Evolutionary conservation across 768 basidiomycete species (phyloP).

Genomic region (Amanita thiersii): DNA sequence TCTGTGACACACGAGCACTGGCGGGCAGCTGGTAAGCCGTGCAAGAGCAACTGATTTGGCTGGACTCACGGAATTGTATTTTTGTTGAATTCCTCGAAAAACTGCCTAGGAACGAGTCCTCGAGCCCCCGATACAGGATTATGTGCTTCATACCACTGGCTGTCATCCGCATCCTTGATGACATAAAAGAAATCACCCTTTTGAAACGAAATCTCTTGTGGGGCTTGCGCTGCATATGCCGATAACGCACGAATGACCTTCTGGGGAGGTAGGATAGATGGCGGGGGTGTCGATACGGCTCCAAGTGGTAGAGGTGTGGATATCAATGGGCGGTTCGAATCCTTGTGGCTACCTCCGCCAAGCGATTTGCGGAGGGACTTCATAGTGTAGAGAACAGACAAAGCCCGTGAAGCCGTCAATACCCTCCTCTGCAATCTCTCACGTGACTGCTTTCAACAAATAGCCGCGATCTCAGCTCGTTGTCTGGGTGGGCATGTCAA

Average conservation of each 20-base stretch:
- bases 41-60: background rate
- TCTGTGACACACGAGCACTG: slow-evolving; percentile 38
- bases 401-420: background rate
- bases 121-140: slow-evolving; percentile 89
- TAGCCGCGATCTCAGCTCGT: no score
- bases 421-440: no score
- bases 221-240: slow-evolving; percentile 56
- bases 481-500: no score
- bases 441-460: no score
- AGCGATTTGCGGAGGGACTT: slow-evolving; percentile 80
- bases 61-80: slow-evolving; percentile 49
- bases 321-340: slow-evolving; percentile 52
- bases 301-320: slow-evolving; percentile 65
- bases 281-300: slow-evolving; percentile 58
- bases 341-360: slow-evolving; percentile 45
- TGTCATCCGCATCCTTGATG: slow-evolving; percentile 55
- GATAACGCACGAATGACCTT: slow-evolving; percentile 88
- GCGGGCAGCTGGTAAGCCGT: background rate
- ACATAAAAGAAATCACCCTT: slow-evolving; percentile 99
- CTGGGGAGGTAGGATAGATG: slow-evolving; percentile 76
- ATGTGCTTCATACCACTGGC: slow-evolving; percentile 85
- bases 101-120: slow-evolving; percentile 78
- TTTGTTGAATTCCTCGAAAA: slow-evolving; percentile 91
- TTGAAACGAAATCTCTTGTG: slow-evolving; percentile 82
- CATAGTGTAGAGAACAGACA: slow-evolving; percentile 32